Percentiles rank a stretch among this genome's conserved stretches.
Evolutionary conservation across 192 early-diverging fungal species (phyloP).

Genomic region (Dissophora ornata): DNA sequence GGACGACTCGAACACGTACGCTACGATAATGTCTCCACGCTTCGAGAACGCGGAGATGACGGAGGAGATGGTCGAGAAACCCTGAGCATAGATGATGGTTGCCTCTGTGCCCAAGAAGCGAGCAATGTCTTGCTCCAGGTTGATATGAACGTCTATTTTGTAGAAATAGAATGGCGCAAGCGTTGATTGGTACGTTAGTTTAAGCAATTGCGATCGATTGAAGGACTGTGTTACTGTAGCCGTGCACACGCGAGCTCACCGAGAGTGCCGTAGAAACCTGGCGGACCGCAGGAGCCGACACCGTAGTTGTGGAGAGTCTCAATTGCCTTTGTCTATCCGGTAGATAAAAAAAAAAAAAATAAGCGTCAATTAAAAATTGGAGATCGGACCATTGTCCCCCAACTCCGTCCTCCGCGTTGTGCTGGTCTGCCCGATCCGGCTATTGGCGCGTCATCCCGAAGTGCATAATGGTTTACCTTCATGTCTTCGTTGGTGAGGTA

Average conservation of each 20-base stretch:
- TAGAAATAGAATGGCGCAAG: too few relatives aligned
- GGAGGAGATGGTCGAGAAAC: conserved; percentile 90
- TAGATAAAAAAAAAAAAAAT: neutral
- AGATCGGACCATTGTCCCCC: too few relatives aligned
- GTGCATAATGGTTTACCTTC: conserved; percentile 67
- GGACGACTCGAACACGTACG: too few relatives aligned
- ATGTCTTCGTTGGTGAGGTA: conserved; percentile 78
- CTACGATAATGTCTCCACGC: conserved; percentile 94
- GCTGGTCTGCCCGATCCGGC: too few relatives aligned
- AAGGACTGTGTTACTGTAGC: too few relatives aligned
- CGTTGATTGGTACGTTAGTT: too few relatives aligned
- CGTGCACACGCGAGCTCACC: conserved; percentile 45
- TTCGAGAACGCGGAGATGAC: conserved; percentile 97
- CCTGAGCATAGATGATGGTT: conserved; percentile 95
- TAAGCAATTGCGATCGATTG: too few relatives aligned
- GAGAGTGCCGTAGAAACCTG: conserved; percentile 93
- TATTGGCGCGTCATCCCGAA: too few relatives aligned
- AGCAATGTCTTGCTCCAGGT: conserved; percentile 89
- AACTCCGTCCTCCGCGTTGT: too few relatives aligned
- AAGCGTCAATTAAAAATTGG: neutral
- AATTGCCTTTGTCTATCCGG: conserved; percentile 77
- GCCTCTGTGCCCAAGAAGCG: conserved; percentile 85
- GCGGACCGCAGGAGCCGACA: conserved; percentile 95
- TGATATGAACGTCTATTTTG: conserved; percentile 94
- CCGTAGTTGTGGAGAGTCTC: conserved; percentile 91